Evolutionary conservation across 176 grass and related monocot genomes (phyloP), one percentile per base, ranked within the genome.

Genomic region (Oryza brachyantha): DNA sequence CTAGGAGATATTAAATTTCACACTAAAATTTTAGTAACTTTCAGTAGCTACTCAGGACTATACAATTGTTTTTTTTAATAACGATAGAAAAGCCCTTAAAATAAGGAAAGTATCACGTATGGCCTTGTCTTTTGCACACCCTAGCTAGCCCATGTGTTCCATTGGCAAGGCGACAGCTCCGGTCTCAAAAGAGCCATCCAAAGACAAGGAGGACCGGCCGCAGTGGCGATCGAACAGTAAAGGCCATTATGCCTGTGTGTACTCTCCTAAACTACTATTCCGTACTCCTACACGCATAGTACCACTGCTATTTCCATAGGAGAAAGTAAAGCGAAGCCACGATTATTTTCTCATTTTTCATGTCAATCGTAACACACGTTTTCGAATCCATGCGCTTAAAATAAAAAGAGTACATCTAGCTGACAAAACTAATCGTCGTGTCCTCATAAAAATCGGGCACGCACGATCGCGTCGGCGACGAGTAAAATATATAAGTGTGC

Each of bases 341-440:
- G n/a, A n/a, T n/a, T n/a, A 38, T 59, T 19, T 24, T n/a, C 29
- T 64, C 40, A 25, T 16, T 29, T 70, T 73, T 36, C 25, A 48
- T 63, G 54, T 79, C 81, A 63, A 61, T 84, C 77, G 43, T 55
- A 84, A 80, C 25, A 74, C 92, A 91, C 86, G 86, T 89, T 94
- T 94, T 71, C 63, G 29, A 89, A 94, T 88, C 71, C 86, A 87
- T 67, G 46, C 59, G 82, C 61, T 69, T 52, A 46, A 43, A 64
- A 74, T 29, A 86, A 88, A 91, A 84, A 75, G 5, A 5, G 68
- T 62, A 61, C 63, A 70, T 38, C 59, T 52, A 40, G 28, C 59
- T 17, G 24, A 52, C 81, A 50, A 75, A 43, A 71, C 19, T 21
- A 42, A 71, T 76, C 65, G 60, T 85, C 65, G 72, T 85, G 83